Conservation (phyloP, 345 rosid genomes). For the Isatis tinctoria region DNA sequence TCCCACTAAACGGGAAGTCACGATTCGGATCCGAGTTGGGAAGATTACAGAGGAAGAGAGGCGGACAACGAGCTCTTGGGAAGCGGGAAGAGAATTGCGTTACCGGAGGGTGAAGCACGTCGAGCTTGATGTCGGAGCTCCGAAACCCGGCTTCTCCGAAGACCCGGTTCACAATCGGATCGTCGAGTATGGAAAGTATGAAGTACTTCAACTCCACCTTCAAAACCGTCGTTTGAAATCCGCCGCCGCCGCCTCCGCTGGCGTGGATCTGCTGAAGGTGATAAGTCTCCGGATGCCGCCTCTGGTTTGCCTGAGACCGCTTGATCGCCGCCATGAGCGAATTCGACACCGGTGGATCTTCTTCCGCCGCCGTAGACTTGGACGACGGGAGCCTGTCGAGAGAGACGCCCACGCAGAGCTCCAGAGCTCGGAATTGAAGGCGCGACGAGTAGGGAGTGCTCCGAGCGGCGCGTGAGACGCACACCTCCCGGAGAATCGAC, state of each 20-base stretch:
- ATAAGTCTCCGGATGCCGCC: conserved; percentile 73
- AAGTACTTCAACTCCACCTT: conserved; percentile 58
- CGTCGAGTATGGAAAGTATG: conserved; percentile 58
- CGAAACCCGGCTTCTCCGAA: conserved; percentile 60
- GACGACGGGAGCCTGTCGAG: conserved; percentile 52
- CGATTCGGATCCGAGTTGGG: conserved; percentile 33
- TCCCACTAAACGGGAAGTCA: conserved; percentile 30
- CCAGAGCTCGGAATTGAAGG: conserved; percentile 57
- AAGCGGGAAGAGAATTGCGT: conserved; percentile 33
- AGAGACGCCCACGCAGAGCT: conserved; percentile 57
- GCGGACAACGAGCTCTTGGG: conserved; percentile 36
- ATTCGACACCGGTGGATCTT: conserved; percentile 63
- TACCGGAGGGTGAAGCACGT: conserved; percentile 51
- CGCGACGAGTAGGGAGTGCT: conserved; percentile 37
- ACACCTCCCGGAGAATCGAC: conserved; percentile 55
- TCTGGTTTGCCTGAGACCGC: conserved; percentile 83
- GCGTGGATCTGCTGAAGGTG: conserved; percentile 61
- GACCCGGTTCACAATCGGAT: conserved; percentile 62
- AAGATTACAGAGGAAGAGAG: conserved; percentile 47
- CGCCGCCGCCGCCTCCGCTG: conserved; percentile 1
- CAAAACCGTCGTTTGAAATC: conserved; percentile 32
- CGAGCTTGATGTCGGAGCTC: conserved; percentile 56
- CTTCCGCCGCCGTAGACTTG: conserved; percentile 19
- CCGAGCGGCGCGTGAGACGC: conserved; percentile 44
- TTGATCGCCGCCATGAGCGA: conserved; percentile 91